phyloP scores from a whole-genome alignment of 176 grass and related monocot species.

The Guadua angustifolia region DNA sequence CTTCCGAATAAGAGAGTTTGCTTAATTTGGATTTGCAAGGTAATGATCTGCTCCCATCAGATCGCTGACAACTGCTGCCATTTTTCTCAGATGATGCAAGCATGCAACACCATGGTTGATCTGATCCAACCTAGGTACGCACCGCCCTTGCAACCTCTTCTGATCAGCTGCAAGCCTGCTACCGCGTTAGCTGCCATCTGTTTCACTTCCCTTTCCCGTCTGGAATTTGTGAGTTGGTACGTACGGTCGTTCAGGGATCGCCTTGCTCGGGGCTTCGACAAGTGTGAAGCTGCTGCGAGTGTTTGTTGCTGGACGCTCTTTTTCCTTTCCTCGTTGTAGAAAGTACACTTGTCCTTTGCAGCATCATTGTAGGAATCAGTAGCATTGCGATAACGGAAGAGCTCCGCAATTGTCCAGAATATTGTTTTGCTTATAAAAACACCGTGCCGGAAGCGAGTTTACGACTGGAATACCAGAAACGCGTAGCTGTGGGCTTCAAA shows the following conservation, averaged over 20 bases:
- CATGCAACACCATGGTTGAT: not conserved
- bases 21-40: not conserved
- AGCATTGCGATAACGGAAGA: not conserved
- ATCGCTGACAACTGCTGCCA: not conserved
- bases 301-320: not conserved
- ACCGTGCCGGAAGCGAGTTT: not conserved
- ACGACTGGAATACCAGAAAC: not conserved
- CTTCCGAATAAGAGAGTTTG: not conserved
- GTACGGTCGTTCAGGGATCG: not conserved
- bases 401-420: not conserved
- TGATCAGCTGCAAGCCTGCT: not conserved
- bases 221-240: not conserved
- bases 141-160: not conserved
- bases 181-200: slow-evolving; percentile 24
- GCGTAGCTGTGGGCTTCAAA: not conserved
- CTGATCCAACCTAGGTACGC: slow-evolving; percentile 33
- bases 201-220: not conserved
- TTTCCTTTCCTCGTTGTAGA: not conserved
- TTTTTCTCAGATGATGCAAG: not conserved
- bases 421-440: not conserved
- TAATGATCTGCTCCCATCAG: not conserved
- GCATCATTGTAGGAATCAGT: not conserved
- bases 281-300: slow-evolving; percentile 23
- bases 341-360: slow-evolving; percentile 3
- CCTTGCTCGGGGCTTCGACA: not conserved